These are phyloP conservation scores for Glaciozyma martinii DNA, from an alignment of 768 basidiomycete species.

Conservation along the genomic window DNA sequence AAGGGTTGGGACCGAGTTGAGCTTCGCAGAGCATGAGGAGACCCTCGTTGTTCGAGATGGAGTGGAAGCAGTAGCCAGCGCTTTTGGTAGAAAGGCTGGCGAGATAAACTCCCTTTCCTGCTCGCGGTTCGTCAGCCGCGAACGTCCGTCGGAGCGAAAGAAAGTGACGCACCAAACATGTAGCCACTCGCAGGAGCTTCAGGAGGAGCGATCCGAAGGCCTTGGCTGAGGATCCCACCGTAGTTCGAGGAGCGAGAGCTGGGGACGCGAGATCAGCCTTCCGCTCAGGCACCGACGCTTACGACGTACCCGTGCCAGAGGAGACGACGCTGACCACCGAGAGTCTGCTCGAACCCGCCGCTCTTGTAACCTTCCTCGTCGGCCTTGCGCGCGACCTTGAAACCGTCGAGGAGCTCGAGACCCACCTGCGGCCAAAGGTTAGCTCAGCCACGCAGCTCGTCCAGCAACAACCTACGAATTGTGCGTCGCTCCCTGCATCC, in stretches of 20 bases:
- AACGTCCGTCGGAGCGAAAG: no score
- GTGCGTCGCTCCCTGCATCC: not conserved
- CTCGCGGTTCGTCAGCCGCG: no score
- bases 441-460: not conserved
- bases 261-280: not conserved
- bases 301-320: not conserved
- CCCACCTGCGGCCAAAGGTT: not conserved
- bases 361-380: not conserved
- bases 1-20: conserved; percentile 1
- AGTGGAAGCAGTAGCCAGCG: not conserved
- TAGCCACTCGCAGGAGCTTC: not conserved
- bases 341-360: not conserved
- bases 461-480: not conserved
- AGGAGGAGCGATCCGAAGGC: not conserved
- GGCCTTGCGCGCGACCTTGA: not conserved
- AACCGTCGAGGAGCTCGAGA: not conserved
- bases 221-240: not conserved
- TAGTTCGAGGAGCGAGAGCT: not conserved
- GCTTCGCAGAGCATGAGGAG: conserved; percentile 6
- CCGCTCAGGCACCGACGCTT: not conserved
- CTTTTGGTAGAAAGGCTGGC: not conserved
- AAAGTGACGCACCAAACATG: not conserved
- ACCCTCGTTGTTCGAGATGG: conserved; percentile 3
- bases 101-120: not conserved
- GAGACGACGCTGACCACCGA: not conserved